Conservation (phyloP, 75 land plant genomes). For the Picea glauca region DNA sequence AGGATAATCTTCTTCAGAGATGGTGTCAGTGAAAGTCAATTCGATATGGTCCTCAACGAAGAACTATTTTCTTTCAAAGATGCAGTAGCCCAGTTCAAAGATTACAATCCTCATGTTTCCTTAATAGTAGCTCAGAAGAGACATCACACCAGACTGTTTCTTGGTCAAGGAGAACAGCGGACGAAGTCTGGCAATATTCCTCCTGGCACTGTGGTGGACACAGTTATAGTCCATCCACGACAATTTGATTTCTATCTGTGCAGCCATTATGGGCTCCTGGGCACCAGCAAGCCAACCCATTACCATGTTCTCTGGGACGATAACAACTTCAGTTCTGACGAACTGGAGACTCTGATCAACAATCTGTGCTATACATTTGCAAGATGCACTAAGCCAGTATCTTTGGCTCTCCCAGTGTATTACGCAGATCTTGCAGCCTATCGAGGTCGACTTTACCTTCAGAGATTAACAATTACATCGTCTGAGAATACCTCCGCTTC, state of each 20-base stretch:
- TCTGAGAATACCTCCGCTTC: slow-evolving; percentile 3
- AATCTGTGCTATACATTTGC: slow-evolving; percentile 58
- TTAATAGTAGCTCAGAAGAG: slow-evolving; percentile 52
- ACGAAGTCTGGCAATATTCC: slow-evolving; percentile 25
- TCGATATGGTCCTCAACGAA: slow-evolving; percentile 44
- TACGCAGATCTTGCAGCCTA: slow-evolving; percentile 63
- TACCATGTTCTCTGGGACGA: slow-evolving; percentile 57
- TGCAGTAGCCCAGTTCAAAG: background rate
- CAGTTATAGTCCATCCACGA: slow-evolving; percentile 35
- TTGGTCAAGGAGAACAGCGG: slow-evolving; percentile 5
- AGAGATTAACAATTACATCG: slow-evolving; percentile 8
- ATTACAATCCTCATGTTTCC: slow-evolving; percentile 37
- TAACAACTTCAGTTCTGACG: slow-evolving; percentile 39
- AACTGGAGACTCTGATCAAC: slow-evolving; percentile 41
- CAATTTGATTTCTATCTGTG: slow-evolving; percentile 59
- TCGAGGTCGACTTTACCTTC: slow-evolving; percentile 45
- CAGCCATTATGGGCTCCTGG: slow-evolving; percentile 51
- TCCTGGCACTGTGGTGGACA: slow-evolving; percentile 66
- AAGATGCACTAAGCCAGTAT: slow-evolving; percentile 62
- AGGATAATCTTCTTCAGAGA: slow-evolving; percentile 50
- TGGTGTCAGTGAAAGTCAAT: slow-evolving; percentile 63
- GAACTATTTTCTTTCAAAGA: slow-evolving; percentile 33
- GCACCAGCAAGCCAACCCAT: slow-evolving; percentile 62
- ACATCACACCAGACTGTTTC: slow-evolving; percentile 61
- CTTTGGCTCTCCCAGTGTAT: slow-evolving; percentile 63